These are phyloP conservation scores for Ophiosphaerella narmari DNA, from an alignment of 2,329 filamentous ascomycete species.

Conservation along the genomic window DNA sequence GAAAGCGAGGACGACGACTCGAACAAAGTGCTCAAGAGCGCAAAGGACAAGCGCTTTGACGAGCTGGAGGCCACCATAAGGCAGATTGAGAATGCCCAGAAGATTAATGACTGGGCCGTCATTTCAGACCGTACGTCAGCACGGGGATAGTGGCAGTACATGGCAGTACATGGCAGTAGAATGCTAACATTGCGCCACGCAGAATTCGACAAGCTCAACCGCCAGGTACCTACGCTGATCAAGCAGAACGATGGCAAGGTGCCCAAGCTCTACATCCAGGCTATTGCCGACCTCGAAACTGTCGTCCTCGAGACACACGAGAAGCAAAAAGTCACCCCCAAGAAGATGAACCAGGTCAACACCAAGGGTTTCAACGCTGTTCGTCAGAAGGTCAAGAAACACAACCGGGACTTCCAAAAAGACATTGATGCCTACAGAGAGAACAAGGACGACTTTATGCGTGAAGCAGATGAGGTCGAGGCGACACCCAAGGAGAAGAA, in stretches of 20 bases:
- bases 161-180: constrained; percentile 14
- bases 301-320: constrained; percentile 90
- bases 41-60: constrained; percentile 95
- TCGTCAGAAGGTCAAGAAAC: constrained; percentile 98
- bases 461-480: constrained; percentile 79
- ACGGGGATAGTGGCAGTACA: constrained; percentile 5
- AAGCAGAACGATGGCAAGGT: constrained; percentile 70
- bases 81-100: constrained; percentile 93
- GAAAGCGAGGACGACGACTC: constrained; percentile 84
- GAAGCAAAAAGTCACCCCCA: constrained; percentile 93
- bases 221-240: constrained; percentile 67
- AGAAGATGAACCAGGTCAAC: constrained; percentile 99
- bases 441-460: constrained; percentile 86
- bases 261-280: constrained; percentile 91
- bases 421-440: constrained; percentile 87
- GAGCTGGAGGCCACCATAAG: constrained; percentile 90
- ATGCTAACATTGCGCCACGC: constrained; percentile 21
- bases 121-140: constrained; percentile 77
- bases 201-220: constrained; percentile 96
- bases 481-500: constrained; percentile 54
- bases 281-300: constrained; percentile 91
- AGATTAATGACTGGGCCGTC: constrained; percentile 96
- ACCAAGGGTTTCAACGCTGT: constrained; percentile 93
- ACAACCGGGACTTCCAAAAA: constrained; percentile 89
- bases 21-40: constrained; percentile 88